Percentiles rank a stretch among this genome's conserved stretches.
These are phyloP conservation scores for Ammopiptanthus mongolicus DNA, from an alignment of 306 rosid species.

Conservation along the genomic window DNA sequence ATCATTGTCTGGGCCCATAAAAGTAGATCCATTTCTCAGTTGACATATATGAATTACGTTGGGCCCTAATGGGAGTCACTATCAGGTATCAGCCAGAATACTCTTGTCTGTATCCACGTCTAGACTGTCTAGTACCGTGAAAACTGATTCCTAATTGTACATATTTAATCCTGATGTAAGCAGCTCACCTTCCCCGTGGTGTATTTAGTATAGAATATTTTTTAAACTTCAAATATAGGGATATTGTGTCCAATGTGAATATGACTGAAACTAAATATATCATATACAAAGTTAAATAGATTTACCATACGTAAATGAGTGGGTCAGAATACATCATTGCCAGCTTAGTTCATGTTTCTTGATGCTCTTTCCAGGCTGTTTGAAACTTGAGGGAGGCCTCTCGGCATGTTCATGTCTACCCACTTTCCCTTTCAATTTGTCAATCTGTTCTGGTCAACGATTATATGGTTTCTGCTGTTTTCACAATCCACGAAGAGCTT, in stretches of 20 bases:
- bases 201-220: neutral
- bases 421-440: neutral
- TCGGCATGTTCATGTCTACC: neutral
- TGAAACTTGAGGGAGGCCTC: neutral
- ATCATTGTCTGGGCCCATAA: neutral
- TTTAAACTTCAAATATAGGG: too few relatives aligned
- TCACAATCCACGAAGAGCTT: constrained; percentile 3
- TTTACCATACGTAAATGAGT: too few relatives aligned
- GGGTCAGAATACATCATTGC: neutral
- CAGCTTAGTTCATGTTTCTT: neutral
- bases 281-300: too few relatives aligned
- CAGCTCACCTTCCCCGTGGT: neutral
- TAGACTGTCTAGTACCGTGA: neutral
- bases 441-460: neutral
- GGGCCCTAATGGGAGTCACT: neutral
- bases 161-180: neutral
- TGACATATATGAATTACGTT: neutral
- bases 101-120: neutral
- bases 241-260: too few relatives aligned
- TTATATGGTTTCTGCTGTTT: neutral
- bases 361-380: neutral
- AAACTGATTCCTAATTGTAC: neutral
- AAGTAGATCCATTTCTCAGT: neutral
- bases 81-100: neutral
- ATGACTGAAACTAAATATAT: too few relatives aligned